Evolutionary conservation across 31 red algal genomes (phyloP).

Genomic region (Bonnemaisonia californica): DNA sequence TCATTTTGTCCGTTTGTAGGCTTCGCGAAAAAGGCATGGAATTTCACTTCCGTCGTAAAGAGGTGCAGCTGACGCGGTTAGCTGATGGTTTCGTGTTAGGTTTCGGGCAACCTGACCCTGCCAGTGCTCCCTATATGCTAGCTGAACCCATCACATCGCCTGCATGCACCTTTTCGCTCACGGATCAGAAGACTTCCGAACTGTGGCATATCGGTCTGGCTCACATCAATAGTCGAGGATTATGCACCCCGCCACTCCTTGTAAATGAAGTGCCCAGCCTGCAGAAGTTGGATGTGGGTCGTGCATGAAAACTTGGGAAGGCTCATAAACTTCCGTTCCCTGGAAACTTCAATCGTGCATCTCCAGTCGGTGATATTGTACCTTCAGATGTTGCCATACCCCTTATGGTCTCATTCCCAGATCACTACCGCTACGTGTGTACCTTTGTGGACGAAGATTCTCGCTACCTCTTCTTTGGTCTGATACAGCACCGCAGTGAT

Average conservation of each 20-base stretch:
- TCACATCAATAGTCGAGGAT: background rate
- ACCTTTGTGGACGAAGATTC: constrained; percentile 1
- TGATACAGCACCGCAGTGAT: background rate
- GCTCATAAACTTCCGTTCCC: no score
- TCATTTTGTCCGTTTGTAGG: background rate
- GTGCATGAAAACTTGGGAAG: background rate
- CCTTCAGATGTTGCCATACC: background rate
- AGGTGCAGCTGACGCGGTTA: background rate
- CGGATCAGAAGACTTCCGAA: background rate
- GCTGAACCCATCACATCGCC: background rate
- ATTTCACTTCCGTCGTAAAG: background rate
- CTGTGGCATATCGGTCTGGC: background rate
- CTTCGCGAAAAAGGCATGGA: background rate
- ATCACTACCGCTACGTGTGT: background rate
- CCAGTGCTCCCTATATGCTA: background rate
- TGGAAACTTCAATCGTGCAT: background rate
- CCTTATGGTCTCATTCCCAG: background rate
- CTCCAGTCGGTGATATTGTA: background rate
- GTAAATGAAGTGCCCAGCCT: background rate
- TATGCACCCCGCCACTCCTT: background rate
- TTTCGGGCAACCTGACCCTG: background rate
- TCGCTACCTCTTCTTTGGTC: background rate
- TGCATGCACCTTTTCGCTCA: background rate
- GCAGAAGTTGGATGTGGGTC: no score
- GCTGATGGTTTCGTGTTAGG: background rate